phyloP scores from a whole-genome alignment of 2,329 filamentous ascomycete species.

The Colletotrichum scovillei region DNA sequence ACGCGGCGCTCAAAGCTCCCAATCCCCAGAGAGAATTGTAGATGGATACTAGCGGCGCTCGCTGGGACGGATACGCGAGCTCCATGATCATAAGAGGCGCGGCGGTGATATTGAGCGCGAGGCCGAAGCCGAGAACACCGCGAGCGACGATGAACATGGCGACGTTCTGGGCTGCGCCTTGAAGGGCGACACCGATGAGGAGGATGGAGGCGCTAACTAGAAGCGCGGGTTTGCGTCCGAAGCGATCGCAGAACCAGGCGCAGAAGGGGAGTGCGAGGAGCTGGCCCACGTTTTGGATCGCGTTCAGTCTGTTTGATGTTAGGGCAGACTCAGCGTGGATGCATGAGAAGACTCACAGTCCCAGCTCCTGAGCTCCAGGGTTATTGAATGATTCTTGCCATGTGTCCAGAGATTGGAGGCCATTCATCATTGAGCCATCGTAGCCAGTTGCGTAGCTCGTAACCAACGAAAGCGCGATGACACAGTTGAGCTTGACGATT shows the following conservation, averaged over 20 bases:
- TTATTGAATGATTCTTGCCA: conserved; percentile 51
- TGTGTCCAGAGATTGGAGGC: conserved; percentile 48
- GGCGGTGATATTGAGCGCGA: conserved; percentile 42
- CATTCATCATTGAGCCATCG: conserved; percentile 54
- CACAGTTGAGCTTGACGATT: conserved; percentile 23
- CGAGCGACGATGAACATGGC: conserved; percentile 56
- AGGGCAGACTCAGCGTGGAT: background rate
- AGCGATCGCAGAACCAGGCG: conserved; percentile 43
- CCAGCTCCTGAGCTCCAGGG: conserved; percentile 42
- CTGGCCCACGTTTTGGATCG: conserved; percentile 47
- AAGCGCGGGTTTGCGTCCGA: conserved; percentile 41
- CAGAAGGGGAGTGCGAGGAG: conserved; percentile 47
- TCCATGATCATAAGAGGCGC: conserved; percentile 32
- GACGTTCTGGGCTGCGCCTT: conserved; percentile 55
- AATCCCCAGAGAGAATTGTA: conserved; percentile 32
- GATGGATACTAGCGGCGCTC: conserved; percentile 23
- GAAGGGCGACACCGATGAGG: conserved; percentile 52
- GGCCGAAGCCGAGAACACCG: conserved; percentile 54
- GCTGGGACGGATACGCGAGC: conserved; percentile 27
- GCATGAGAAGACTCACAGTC: conserved; percentile 33
- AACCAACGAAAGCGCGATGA: conserved; percentile 21
- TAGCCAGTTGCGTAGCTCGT: conserved; percentile 37
- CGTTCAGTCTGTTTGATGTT: conserved; percentile 39
- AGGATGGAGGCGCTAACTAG: conserved; percentile 43
- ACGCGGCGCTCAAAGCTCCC: conserved; percentile 36